Evolutionary conservation across 108 stramenopile species (phyloP), one percentile per base, ranked within the genome.

Genomic region (Schizochytrium sp.): DNA sequence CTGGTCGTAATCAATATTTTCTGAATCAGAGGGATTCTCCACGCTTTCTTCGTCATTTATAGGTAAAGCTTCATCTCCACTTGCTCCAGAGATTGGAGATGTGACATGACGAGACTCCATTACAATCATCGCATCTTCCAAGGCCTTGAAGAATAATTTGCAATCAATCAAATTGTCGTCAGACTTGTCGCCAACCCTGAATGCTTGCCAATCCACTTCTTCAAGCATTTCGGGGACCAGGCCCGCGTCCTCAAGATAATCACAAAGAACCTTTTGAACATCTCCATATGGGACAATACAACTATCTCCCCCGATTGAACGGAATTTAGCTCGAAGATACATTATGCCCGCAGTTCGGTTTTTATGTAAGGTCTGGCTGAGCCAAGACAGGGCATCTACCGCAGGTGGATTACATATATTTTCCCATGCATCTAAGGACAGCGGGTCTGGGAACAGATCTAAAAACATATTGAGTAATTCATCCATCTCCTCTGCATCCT

Each of bases 161-260:
- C 28, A 28, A 28, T 28, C 28, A 28, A 17, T 60, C n/a, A 19
- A 17, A 17, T 60, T n/a, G 59, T 60, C 59, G 59, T n/a, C 47
- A 38, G 45, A 1, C 28, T 2, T 40, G 5, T 83, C 2, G 50
- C 8, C n/a, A 15, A 55, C 76, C 76, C 5, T 7, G 5, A 83
- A 17, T 7, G 0, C 28, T 10, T 47, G 12, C 76, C 76, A 83
- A 5, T 83, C 76, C 15, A 83, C 8, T 53, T 55, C 50, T 19
- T 50, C 28, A 7, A 83, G 76, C 47, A 83, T 83, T 28, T 83
- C 76, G 0, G 76, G 76, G 15, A 3, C 76, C 17, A 83, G 47
- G 38, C 76, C 76, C 45, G 38, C 76, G n/a, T 83, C 76, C 28
- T 50, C 76, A 7, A 83, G 47, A 83, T 83, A 83, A 5, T 83